Evolutionary conservation across 2,329 filamentous ascomycete genomes (phyloP).

Genomic region (Pyrenophora teres): DNA sequence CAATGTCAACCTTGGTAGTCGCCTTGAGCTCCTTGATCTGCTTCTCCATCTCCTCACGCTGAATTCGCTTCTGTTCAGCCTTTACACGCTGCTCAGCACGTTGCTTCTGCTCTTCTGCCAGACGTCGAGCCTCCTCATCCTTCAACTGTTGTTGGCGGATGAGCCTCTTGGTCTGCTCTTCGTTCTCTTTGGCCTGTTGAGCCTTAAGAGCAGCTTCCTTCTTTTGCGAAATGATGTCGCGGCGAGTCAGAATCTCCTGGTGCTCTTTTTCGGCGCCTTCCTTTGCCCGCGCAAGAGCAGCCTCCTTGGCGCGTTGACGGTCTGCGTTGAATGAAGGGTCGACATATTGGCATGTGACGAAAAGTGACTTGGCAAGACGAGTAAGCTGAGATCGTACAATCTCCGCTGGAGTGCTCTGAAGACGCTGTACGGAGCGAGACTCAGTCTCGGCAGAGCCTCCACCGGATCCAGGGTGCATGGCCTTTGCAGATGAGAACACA

Average conservation of each 20-base stretch:
- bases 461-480: constrained; percentile 79
- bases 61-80: constrained; percentile 49
- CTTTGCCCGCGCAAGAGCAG: constrained; percentile 79
- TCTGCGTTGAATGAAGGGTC: constrained; percentile 86
- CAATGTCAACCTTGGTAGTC: constrained; percentile 83
- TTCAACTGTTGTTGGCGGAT: constrained; percentile 84
- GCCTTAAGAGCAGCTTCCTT: constrained; percentile 94
- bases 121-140: constrained; percentile 85
- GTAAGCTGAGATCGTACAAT: constrained; percentile 95
- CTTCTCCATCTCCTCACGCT: constrained; percentile 67
- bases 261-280: constrained; percentile 93
- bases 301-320: constrained; percentile 76
- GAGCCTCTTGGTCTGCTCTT: constrained; percentile 86
- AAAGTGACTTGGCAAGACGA: constrained; percentile 86
- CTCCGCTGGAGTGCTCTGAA: constrained; percentile 96
- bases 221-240: constrained; percentile 92
- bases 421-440: constrained; percentile 82
- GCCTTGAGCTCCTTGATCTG: constrained; percentile 96
- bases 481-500: constrained; percentile 96
- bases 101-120: constrained; percentile 90
- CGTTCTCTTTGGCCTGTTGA: constrained; percentile 85
- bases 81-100: constrained; percentile 90
- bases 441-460: constrained; percentile 88
- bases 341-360: constrained; percentile 93
- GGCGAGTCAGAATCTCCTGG: constrained; percentile 79